phyloP scores from a whole-genome alignment of 176 grass and related monocot genomes.

The Zoysia pacifica region DNA sequence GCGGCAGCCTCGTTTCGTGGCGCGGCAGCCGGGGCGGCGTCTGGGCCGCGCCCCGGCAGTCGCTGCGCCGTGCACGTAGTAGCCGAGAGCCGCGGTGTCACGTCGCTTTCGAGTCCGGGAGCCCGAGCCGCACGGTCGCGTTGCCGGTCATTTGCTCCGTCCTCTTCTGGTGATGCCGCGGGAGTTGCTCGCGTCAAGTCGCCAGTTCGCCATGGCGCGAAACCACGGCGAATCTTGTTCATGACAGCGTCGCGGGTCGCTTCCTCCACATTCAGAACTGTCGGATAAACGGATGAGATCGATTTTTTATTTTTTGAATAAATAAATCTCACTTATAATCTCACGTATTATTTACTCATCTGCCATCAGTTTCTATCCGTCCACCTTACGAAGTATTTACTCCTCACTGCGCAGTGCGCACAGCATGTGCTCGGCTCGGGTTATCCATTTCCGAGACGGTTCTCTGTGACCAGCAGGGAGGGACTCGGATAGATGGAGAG shows the following conservation, averaged over 20 bases:
- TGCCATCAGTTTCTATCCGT: too few species aligned
- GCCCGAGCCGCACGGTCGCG: constrained; percentile 4
- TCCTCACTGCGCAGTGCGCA: not conserved
- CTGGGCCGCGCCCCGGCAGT: not conserved
- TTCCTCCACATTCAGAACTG: too few species aligned
- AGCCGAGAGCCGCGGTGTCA: not conserved
- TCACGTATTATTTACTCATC: too few species aligned
- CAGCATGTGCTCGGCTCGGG: not conserved
- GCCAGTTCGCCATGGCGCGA: not conserved
- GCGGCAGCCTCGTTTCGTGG: constrained; percentile 5
- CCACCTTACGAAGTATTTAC: too few species aligned
- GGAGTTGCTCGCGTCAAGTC: not conserved
- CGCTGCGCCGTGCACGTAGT: constrained; percentile 6
- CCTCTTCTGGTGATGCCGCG: not conserved
- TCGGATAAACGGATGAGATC: too few species aligned
- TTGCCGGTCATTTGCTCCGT: not conserved
- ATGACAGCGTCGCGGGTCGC: not conserved
- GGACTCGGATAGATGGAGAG: too few species aligned
- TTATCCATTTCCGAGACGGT: not conserved
- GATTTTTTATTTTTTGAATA: too few species aligned
- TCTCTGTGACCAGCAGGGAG: not conserved
- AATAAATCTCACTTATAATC: too few species aligned
- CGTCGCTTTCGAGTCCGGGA: not conserved
- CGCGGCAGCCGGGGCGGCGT: not conserved
- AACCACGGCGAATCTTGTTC: not conserved